phyloP scores from a whole-genome alignment of 2,329 filamentous ascomycete genomes.

The Cladosporium colombiae region DNA sequence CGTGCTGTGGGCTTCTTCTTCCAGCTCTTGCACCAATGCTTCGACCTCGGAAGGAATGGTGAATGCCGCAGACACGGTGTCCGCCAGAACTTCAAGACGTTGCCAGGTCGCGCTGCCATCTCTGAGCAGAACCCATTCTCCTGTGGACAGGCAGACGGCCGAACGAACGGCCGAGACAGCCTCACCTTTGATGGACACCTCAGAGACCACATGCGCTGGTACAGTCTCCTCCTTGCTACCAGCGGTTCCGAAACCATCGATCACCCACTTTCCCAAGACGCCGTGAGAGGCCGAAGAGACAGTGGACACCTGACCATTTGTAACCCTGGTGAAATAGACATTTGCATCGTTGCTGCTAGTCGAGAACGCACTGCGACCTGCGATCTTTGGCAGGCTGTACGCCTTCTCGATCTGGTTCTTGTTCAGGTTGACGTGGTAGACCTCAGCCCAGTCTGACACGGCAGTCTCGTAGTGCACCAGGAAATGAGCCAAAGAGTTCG shows the following conservation, averaged over 20 bases:
- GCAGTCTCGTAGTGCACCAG: slow-evolving; percentile 76
- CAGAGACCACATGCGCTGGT: slow-evolving; percentile 71
- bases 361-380: slow-evolving; percentile 73
- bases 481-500: slow-evolving; percentile 77
- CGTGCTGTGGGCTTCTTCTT: slow-evolving; percentile 83
- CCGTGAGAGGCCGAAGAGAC: slow-evolving; percentile 75
- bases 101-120: slow-evolving; percentile 82
- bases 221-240: slow-evolving; percentile 26
- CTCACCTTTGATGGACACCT: slow-evolving; percentile 72
- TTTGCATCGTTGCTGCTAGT: slow-evolving; percentile 76
- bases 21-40: slow-evolving; percentile 74
- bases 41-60: slow-evolving; percentile 67
- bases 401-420: slow-evolving; percentile 70
- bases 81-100: slow-evolving; percentile 78
- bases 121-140: slow-evolving; percentile 80
- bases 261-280: slow-evolving; percentile 73
- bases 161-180: slow-evolving; percentile 75
- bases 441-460: slow-evolving; percentile 74
- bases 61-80: slow-evolving; percentile 76
- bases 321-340: slow-evolving; percentile 85
- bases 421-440: slow-evolving; percentile 79
- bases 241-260: slow-evolving; percentile 46
- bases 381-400: slow-evolving; percentile 73
- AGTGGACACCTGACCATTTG: slow-evolving; percentile 70
- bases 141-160: slow-evolving; percentile 64